phyloP scores from a whole-genome alignment of 257 asterid species.

The Salvia hispanica region DNA sequence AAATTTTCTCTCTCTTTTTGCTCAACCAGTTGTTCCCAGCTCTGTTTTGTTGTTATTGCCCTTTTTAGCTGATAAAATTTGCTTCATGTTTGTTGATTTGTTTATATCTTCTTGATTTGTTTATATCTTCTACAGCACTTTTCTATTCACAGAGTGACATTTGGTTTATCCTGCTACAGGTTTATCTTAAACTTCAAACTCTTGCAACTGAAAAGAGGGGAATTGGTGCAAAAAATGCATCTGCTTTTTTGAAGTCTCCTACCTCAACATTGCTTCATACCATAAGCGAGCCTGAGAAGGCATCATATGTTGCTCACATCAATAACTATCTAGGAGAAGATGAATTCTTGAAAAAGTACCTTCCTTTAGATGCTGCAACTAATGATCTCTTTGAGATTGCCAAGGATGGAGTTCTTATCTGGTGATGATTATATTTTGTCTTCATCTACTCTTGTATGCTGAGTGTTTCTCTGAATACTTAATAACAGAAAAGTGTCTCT shows the following conservation, averaged over 20 bases:
- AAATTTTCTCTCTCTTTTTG: too few species aligned
- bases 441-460: too few species aligned
- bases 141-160: neutral
- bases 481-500: too few species aligned
- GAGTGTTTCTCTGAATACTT: too few species aligned
- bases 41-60: too few species aligned
- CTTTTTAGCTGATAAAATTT: too few species aligned
- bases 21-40: too few species aligned
- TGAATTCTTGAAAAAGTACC: conserved; percentile 68
- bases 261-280: conserved; percentile 92
- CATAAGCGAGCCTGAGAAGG: conserved; percentile 89
- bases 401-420: conserved; percentile 95
- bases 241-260: conserved; percentile 90
- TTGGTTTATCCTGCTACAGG: conserved; percentile 38
- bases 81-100: neutral
- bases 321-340: conserved; percentile 90
- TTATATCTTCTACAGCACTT: neutral
- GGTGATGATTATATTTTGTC: conserved; percentile 39
- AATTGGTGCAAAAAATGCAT: conserved; percentile 73
- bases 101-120: neutral
- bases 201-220: conserved; percentile 78
- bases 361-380: conserved; percentile 77
- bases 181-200: conserved; percentile 77
- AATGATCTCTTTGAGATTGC: conserved; percentile 90
- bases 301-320: conserved; percentile 91